Conservation (phyloP, 2,329 filamentous ascomycete genomes). For the Colletotrichum eleusines region DNA sequence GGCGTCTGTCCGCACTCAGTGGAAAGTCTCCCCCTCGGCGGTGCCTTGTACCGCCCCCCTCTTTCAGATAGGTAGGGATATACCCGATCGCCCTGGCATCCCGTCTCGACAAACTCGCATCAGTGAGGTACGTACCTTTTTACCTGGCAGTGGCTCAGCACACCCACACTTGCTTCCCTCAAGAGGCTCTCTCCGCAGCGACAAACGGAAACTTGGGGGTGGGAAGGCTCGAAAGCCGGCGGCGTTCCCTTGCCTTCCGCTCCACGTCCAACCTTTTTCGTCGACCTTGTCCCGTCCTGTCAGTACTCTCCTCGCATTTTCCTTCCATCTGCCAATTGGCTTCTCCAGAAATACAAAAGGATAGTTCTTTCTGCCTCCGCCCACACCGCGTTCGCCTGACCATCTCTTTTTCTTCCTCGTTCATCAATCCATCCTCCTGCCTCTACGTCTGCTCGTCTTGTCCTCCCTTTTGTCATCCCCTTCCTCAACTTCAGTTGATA, state of each 20-base stretch:
- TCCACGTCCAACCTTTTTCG: constrained; percentile 26
- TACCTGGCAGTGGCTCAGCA: not conserved
- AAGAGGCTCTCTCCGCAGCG: constrained; percentile 29
- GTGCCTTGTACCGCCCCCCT: not conserved
- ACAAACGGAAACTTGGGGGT: constrained; percentile 32
- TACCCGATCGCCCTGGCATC: not conserved
- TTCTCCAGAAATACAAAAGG: constrained; percentile 34
- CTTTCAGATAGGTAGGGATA: constrained; percentile 4
- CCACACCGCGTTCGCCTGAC: not conserved
- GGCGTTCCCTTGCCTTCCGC: constrained; percentile 43
- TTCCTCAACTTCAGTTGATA: constrained; percentile 17
- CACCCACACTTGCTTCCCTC: constrained; percentile 1
- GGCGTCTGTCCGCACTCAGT: fast-evolving
- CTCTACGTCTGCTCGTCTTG: not conserved
- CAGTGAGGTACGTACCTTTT: not conserved
- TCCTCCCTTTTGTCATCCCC: constrained; percentile 7
- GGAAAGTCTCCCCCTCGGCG: not conserved
- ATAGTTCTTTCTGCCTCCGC: constrained; percentile 30
- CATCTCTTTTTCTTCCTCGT: not conserved
- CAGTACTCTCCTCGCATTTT: constrained; percentile 29
- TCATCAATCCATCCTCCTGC: constrained; percentile 3
- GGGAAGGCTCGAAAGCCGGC: constrained; percentile 23
- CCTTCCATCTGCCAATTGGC: constrained; percentile 41
- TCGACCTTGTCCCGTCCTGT: constrained; percentile 38
- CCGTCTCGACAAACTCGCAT: not conserved